phyloP scores from a whole-genome alignment of 2,329 filamentous ascomycete genomes.

The Simplicillium sp. region DNA sequence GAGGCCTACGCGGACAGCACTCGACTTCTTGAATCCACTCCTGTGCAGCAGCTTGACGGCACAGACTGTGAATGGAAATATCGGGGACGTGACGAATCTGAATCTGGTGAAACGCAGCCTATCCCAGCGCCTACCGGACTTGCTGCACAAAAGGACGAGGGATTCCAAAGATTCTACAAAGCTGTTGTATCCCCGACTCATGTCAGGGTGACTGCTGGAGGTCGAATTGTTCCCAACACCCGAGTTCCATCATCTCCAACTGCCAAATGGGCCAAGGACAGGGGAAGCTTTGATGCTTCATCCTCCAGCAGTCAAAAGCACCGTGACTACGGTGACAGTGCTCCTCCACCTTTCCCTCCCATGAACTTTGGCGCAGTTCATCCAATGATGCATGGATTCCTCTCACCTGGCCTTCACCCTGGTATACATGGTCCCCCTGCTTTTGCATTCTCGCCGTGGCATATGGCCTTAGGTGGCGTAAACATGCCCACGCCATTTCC shows the following conservation, averaged over 20 bases:
- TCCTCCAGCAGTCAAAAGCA: conserved; percentile 10
- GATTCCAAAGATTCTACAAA: conserved; percentile 60
- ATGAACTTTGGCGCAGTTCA: conserved; percentile 21
- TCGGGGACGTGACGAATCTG: conserved; percentile 32
- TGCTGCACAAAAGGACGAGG: conserved; percentile 48
- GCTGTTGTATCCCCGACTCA: conserved; percentile 59
- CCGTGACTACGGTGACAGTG: conserved; percentile 6
- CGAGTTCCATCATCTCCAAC: conserved; percentile 43
- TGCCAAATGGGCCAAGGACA: conserved; percentile 38
- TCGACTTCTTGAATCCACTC: not conserved
- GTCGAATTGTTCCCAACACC: conserved; percentile 57
- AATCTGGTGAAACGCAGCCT: conserved; percentile 34
- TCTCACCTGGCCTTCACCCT: conserved; percentile 1
- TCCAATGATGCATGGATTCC: conserved; percentile 13
- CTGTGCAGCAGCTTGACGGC: conserved; percentile 25
- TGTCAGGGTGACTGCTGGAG: conserved; percentile 57
- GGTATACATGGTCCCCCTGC: conserved; percentile 20
- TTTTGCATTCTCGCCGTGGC: conserved; percentile 29
- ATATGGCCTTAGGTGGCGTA: conserved; percentile 13
- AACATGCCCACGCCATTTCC: too few relatives aligned
- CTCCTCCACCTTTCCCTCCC: conserved; percentile 15
- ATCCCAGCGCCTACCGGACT: conserved; percentile 43
- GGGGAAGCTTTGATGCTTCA: conserved; percentile 12
- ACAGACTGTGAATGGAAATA: conserved; percentile 35
- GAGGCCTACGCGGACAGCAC: conserved; percentile 3